Evolutionary conservation across 257 asterid genomes (phyloP).

Genomic region (Gynochthodes officinalis): DNA sequence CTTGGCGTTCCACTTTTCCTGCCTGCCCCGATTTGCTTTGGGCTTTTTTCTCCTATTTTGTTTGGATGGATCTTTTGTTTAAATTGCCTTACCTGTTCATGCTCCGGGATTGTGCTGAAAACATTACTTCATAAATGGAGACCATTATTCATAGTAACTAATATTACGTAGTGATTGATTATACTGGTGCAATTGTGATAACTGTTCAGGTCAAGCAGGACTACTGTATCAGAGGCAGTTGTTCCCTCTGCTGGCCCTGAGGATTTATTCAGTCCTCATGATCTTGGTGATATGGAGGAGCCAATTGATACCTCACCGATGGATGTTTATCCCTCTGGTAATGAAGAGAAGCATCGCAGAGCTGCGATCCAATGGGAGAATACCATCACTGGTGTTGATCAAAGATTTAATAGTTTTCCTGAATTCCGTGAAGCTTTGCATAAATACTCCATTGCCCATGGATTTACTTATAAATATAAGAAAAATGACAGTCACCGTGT

Average conservation of each 20-base stretch:
- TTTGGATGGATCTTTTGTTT: not conserved
- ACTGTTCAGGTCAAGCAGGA: constrained; percentile 74
- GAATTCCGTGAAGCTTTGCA: constrained; percentile 98
- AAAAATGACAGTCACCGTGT: constrained; percentile 97
- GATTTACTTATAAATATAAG: constrained; percentile 91
- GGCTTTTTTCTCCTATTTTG: not conserved
- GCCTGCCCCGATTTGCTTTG: not conserved
- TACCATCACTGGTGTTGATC: constrained; percentile 96
- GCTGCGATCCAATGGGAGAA: constrained; percentile 96
- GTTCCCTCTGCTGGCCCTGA: constrained; percentile 54
- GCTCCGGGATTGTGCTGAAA: too few species aligned
- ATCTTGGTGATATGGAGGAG: constrained; percentile 52
- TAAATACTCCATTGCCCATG: constrained; percentile 94
- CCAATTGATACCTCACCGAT: constrained; percentile 50
- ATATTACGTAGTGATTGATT: too few species aligned
- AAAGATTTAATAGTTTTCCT: constrained; percentile 83
- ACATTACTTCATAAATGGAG: not conserved
- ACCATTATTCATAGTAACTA: too few species aligned
- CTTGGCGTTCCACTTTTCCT: not conserved
- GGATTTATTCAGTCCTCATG: constrained; percentile 58
- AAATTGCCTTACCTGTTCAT: too few species aligned
- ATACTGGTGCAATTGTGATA: too few species aligned
- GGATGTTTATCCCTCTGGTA: constrained; percentile 31
- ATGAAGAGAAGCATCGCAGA: constrained; percentile 70
- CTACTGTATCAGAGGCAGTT: constrained; percentile 62